Percentiles rank a stretch among this genome's conserved stretches.
Evolutionary conservation across 2,329 filamentous ascomycete species (phyloP).

Genomic region (Trichophaea hybrida): DNA sequence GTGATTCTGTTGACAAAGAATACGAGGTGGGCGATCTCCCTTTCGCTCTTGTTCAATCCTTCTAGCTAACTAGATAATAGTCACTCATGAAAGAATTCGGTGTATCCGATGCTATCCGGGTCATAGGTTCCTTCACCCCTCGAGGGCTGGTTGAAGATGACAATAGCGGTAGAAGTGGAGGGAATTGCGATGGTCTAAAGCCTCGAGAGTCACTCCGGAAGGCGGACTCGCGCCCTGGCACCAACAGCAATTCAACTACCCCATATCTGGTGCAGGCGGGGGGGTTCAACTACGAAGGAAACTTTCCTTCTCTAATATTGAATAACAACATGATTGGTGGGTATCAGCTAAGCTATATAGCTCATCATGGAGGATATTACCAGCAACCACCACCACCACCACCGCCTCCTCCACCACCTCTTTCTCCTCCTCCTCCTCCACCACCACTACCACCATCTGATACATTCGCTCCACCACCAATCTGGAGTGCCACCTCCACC

Average conservation of each 20-base stretch:
- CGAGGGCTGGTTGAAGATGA: constrained; percentile 62
- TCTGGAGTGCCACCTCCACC: constrained; percentile 16
- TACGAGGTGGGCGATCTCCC: constrained; percentile 57
- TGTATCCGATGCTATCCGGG: constrained; percentile 42
- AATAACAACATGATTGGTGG: not conserved
- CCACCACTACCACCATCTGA: constrained; percentile 26
- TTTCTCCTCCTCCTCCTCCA: constrained; percentile 32
- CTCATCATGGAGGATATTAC: not conserved
- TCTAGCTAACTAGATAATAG: constrained; percentile 39
- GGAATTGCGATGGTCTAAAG: not conserved
- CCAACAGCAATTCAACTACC: not conserved
- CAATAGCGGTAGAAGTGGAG: not conserved
- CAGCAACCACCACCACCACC: not conserved
- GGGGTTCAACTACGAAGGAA: not conserved
- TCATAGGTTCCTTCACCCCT: constrained; percentile 46
- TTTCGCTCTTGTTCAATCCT: constrained; percentile 5
- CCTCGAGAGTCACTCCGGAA: not conserved
- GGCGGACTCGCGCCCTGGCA: not conserved
- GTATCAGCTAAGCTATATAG: not conserved
- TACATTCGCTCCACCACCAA: constrained; percentile 1
- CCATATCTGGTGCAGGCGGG: not conserved
- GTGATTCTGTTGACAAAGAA: constrained; percentile 76
- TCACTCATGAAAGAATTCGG: constrained; percentile 96
- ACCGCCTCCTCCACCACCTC: not conserved
- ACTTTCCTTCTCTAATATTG: not conserved